These are phyloP conservation scores for Aurantiochytrium sp. DNA, from an alignment of 108 stramenopile species.

Conservation along the genomic window DNA sequence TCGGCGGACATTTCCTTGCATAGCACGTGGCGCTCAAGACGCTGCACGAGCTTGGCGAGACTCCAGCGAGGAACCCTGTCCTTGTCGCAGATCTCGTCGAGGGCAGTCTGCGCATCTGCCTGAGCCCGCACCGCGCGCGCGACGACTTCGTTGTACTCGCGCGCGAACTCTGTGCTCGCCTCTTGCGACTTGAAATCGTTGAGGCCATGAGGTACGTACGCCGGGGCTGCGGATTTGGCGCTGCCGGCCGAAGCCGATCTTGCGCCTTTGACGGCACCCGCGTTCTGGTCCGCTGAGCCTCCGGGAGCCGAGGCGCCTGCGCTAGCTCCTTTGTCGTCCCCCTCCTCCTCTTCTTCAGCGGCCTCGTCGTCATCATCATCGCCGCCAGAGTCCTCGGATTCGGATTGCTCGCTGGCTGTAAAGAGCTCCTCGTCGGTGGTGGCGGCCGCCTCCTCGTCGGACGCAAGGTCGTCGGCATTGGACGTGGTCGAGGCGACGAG, in stretches of 20 bases:
- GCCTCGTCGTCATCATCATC: not conserved
- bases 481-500: not conserved
- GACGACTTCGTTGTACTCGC: not conserved
- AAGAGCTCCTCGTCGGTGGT: not conserved
- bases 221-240: not conserved
- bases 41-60: not conserved
- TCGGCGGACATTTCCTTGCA: not conserved
- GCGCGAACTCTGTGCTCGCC: not conserved
- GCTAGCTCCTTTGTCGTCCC: not conserved
- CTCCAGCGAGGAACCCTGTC: slow-evolving; percentile 1
- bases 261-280: too few species aligned
- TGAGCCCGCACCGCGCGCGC: not conserved
- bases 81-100: slow-evolving; percentile 24
- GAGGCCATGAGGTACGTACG: not conserved
- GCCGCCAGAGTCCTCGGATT: not conserved
- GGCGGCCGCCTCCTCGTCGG: not conserved
- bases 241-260: too few species aligned
- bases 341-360: not conserved
- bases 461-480: not conserved
- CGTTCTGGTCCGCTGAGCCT: too few species aligned
- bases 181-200: not conserved
- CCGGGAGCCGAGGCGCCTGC: too few species aligned
- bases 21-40: not conserved
- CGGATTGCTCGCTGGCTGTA: not conserved
- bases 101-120: not conserved